phyloP scores from a whole-genome alignment of 495 filamentous ascomycete genomes.

The Beverwykella pulmonaria region DNA sequence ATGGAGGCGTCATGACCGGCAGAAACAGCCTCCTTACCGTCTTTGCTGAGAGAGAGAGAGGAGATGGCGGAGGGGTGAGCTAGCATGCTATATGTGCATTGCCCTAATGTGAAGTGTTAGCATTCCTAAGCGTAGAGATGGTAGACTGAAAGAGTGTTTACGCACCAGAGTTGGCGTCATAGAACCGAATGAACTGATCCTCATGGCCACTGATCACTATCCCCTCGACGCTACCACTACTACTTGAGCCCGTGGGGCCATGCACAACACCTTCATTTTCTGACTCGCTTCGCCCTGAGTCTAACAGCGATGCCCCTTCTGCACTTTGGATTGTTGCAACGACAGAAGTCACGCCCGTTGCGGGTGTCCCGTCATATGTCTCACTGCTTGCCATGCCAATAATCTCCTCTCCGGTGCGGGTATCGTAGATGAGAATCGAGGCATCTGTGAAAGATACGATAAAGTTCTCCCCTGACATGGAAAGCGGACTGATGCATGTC shows the following conservation, averaged over 20 bases:
- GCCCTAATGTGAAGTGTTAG: conserved; percentile 59
- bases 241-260: conserved; percentile 81
- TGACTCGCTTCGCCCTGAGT: conserved; percentile 60
- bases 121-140: not conserved
- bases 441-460: conserved; percentile 91
- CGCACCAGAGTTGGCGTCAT: conserved; percentile 97
- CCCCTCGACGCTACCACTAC: conserved; percentile 72
- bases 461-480: conserved; percentile 83
- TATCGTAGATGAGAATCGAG: conserved; percentile 87
- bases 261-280: conserved; percentile 71
- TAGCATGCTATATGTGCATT: conserved; percentile 99
- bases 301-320: conserved; percentile 67
- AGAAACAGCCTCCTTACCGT: conserved; percentile 91
- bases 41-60: conserved; percentile 83
- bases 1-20: conserved; percentile 93
- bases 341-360: conserved; percentile 86
- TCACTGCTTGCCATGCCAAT: conserved; percentile 88
- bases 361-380: conserved; percentile 84
- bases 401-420: conserved; percentile 85
- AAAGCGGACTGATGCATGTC: conserved; percentile 88
- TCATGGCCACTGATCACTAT: conserved; percentile 94
- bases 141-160: conserved; percentile 33
- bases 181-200: conserved; percentile 92
- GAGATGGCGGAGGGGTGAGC: conserved; percentile 93
- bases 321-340: conserved; percentile 82